A percentile compares a stretch with the other conserved stretches of the same genome.
These are phyloP conservation scores for Elsinoe fawcettii DNA, from an alignment of 2,329 filamentous ascomycete species.

Conservation along the genomic window DNA sequence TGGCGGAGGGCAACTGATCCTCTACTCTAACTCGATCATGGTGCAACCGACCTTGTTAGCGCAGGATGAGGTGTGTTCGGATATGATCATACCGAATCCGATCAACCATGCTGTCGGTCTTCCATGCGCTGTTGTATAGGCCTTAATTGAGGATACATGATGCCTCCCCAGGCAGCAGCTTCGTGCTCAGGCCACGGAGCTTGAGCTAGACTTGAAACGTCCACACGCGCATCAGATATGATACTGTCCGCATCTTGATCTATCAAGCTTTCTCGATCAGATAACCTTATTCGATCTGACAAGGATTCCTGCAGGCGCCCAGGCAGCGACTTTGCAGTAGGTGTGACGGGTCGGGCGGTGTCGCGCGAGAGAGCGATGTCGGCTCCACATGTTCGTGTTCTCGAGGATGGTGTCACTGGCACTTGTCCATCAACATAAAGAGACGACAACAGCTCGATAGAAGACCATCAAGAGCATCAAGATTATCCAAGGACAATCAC, in stretches of 20 bases:
- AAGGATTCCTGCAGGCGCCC: not conserved
- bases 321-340: not conserved
- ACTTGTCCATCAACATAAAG: not conserved
- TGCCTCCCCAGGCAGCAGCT: too few relatives aligned
- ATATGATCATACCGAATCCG: too few relatives aligned
- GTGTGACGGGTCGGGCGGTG: not conserved
- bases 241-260: not conserved
- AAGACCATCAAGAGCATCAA: not conserved
- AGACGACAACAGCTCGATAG: not conserved
- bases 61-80: too few relatives aligned
- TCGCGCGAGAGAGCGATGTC: not conserved
- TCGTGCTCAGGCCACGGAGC: too few relatives aligned
- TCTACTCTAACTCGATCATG: too few relatives aligned
- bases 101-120: too few relatives aligned
- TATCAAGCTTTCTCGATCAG: not conserved
- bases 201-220: not conserved
- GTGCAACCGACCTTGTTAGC: too few relatives aligned
- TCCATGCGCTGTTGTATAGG: too few relatives aligned
- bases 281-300: not conserved
- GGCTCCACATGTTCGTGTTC: constrained; percentile 2
- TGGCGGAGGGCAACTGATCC: too few relatives aligned
- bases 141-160: too few relatives aligned
- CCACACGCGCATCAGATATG: too few relatives aligned
- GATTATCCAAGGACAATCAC: not conserved
- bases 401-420: not conserved